phyloP scores from a whole-genome alignment of 202 grass and related monocot species.

The Brachypodium distachyon region DNA sequence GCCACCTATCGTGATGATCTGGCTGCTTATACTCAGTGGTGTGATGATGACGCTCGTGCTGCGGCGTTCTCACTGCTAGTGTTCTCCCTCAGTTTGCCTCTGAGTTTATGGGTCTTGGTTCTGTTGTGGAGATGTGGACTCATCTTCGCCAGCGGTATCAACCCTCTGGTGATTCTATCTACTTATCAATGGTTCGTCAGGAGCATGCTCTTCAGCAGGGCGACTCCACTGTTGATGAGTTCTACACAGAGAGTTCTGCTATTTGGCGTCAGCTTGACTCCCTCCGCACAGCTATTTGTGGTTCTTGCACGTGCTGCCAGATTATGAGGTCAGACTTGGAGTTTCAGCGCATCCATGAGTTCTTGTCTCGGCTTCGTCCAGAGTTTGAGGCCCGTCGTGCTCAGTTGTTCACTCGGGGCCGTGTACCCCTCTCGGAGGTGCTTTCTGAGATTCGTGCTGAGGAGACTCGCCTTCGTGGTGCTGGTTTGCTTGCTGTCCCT shows the following conservation, averaged over 20 bases:
- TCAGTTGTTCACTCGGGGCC: neutral
- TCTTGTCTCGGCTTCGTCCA: neutral
- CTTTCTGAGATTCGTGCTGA: neutral
- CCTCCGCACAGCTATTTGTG: neutral
- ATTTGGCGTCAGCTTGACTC: neutral
- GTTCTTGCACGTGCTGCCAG: neutral
- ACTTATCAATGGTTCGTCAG: neutral
- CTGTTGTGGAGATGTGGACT: neutral
- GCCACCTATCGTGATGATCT: neutral
- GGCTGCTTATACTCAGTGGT: neutral
- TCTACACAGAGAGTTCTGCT: neutral
- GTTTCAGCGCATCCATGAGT: neutral
- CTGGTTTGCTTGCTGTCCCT: neutral
- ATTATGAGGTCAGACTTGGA: neutral
- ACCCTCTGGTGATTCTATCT: neutral
- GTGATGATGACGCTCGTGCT: neutral
- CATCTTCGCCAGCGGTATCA: neutral
- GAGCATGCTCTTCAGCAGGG: neutral
- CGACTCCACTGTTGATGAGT: neutral
- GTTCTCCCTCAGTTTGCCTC: neutral
- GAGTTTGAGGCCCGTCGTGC: neutral
- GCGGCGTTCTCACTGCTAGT: neutral
- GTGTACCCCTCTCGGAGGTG: neutral
- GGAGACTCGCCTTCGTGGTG: neutral
- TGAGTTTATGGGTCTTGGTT: neutral